Conservation (phyloP, 2,329 filamentous ascomycete species). For the Botrytis galanthina region DNA sequence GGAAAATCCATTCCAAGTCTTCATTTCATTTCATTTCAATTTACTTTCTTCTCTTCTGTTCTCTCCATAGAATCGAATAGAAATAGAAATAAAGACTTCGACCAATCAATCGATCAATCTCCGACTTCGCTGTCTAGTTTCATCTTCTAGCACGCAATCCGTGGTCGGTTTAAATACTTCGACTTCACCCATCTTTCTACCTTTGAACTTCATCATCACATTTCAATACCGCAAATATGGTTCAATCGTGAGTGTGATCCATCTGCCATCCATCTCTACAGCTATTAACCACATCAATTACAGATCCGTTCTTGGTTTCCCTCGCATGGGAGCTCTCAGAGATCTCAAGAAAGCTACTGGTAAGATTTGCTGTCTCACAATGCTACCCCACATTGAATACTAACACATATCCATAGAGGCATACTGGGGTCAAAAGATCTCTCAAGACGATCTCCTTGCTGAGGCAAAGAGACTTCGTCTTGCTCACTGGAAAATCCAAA, state of each 20-base stretch:
- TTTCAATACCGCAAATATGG: constrained; percentile 47
- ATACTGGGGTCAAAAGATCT: constrained; percentile 95
- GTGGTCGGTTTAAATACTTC: neutral
- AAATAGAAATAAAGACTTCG: neutral
- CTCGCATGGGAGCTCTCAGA: constrained; percentile 96
- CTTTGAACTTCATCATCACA: constrained; percentile 10
- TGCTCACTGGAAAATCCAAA: constrained; percentile 99
- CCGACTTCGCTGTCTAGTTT: constrained; percentile 19
- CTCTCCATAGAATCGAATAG: constrained; percentile 9
- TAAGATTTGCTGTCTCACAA: constrained; percentile 3
- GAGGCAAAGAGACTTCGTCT: constrained; percentile 97
- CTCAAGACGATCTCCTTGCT: constrained; percentile 81
- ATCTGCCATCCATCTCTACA: constrained; percentile 12
- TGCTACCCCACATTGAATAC: constrained; percentile 21
- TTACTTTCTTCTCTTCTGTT: neutral
- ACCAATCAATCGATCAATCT: neutral
- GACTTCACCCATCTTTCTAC: neutral
- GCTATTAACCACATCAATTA: constrained; percentile 22
- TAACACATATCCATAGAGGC: constrained; percentile 58
- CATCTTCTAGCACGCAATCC: constrained; percentile 16
- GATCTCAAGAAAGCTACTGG: constrained; percentile 98
- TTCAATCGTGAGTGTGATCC: constrained; percentile 54
- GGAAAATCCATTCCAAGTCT: neutral
- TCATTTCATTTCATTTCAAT: neutral
- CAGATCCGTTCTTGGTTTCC: constrained; percentile 86